Evolutionary conservation across 75 land plant genomes (phyloP).

Genomic region (Picea sitchensis): DNA sequence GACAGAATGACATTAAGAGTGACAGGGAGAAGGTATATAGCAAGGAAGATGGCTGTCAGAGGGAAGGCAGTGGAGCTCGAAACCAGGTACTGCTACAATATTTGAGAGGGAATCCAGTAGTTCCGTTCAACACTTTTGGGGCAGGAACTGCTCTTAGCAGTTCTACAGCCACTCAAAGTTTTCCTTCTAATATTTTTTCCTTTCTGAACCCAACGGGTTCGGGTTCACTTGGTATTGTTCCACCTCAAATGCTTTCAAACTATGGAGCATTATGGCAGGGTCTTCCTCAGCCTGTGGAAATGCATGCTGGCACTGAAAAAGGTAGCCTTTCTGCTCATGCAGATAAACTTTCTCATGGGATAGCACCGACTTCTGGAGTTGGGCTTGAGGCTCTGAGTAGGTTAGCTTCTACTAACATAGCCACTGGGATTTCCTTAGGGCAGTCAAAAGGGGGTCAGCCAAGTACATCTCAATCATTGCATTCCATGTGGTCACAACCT

Average conservation of each 20-base stretch:
- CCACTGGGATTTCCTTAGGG: constrained; percentile 2
- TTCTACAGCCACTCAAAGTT: constrained; percentile 1
- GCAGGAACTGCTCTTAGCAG: background rate
- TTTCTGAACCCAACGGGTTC: constrained; percentile 3
- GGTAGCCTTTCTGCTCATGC: background rate
- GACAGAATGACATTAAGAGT: constrained; percentile 4
- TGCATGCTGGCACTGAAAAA: constrained; percentile 1
- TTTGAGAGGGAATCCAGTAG: constrained; percentile 9
- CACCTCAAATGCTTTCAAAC: constrained; percentile 8
- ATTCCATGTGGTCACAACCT: constrained; percentile 6
- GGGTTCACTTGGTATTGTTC: background rate
- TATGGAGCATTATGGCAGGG: background rate
- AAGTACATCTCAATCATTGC: constrained; percentile 9
- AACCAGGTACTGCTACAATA: constrained; percentile 8
- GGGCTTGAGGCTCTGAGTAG: constrained; percentile 9
- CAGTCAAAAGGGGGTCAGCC: constrained; percentile 6
- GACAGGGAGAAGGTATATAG: constrained; percentile 8
- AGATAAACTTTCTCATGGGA: constrained; percentile 7
- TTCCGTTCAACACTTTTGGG: constrained; percentile 8
- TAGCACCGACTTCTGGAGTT: background rate
- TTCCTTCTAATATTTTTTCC: constrained; percentile 8
- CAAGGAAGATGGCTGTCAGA: constrained; percentile 1
- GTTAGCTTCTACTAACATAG: constrained; percentile 9
- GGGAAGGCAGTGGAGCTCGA: background rate
- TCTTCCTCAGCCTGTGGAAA: background rate